phyloP scores from a whole-genome alignment of 1,284 basidiomycete genomes.

The Pascua sp. region DNA sequence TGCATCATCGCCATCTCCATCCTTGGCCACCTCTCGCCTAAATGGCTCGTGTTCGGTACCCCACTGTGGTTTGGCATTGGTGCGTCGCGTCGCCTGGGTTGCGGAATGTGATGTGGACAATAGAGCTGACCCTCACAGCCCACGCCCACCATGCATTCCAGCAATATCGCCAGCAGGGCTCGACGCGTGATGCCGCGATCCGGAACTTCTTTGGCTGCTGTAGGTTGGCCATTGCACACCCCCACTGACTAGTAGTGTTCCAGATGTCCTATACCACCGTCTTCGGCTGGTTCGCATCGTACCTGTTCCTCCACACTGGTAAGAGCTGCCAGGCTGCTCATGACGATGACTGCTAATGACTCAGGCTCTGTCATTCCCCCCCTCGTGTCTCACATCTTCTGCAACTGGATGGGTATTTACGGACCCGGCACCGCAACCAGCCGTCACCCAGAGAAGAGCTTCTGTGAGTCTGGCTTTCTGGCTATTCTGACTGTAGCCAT shows the following conservation, averaged over 20 bases:
- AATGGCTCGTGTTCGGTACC: conserved; percentile 68
- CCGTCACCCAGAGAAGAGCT: conserved; percentile 33
- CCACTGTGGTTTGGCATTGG: conserved; percentile 87
- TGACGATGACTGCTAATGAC: background rate
- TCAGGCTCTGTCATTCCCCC: conserved; percentile 53
- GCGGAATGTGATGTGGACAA: background rate
- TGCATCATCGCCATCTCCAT: conserved; percentile 73
- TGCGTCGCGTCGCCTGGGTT: conserved; percentile 46
- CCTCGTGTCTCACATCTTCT: conserved; percentile 76
- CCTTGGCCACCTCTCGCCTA: conserved; percentile 59
- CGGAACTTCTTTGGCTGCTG: conserved; percentile 60
- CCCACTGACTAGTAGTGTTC: conserved; percentile 57
- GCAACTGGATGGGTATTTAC: conserved; percentile 80
- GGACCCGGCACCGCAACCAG: conserved; percentile 33
- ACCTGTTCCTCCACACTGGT: conserved; percentile 76
- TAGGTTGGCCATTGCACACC: conserved; percentile 50
- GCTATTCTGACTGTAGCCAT: conserved; percentile 21
- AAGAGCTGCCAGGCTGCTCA: conserved; percentile 32
- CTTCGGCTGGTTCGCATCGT: conserved; percentile 86
- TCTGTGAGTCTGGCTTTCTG: conserved; percentile 18
- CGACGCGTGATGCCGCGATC: conserved; percentile 60
- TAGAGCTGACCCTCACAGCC: conserved; percentile 54
- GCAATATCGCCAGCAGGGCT: conserved; percentile 66
- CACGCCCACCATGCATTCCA: conserved; percentile 92
- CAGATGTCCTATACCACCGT: conserved; percentile 85